Conservation (phyloP, 257 asterid species). For the Fraxinus cuspidata region DNA sequence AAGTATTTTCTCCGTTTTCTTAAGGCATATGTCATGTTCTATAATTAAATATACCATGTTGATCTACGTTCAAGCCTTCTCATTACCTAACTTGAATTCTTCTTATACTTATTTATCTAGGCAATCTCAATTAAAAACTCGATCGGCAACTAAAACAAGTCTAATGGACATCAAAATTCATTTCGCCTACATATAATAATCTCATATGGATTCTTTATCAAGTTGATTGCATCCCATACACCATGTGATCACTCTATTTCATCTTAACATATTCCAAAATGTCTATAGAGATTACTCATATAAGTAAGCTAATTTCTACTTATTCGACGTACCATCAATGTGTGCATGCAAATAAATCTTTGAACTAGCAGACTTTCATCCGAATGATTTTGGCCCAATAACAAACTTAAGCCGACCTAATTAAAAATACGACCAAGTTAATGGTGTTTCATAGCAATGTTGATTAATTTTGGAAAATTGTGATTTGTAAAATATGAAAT, state of each 20-base stretch:
- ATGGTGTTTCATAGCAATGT: too few relatives aligned
- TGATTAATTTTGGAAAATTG: background rate
- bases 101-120: too few relatives aligned
- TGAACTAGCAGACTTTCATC: too few relatives aligned
- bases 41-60: background rate
- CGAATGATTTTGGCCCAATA: too few relatives aligned
- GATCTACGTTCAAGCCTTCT: background rate
- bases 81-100: background rate
- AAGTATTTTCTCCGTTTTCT: background rate
- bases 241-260: background rate
- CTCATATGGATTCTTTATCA: background rate
- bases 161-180: background rate
- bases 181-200: background rate
- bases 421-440: too few relatives aligned
- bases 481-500: background rate
- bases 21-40: background rate
- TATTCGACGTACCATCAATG: background rate
- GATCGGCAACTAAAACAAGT: background rate
- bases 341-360: background rate
- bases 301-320: too few relatives aligned
- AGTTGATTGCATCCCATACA: background rate
- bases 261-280: background rate
- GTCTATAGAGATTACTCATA: too few relatives aligned
- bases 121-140: background rate
- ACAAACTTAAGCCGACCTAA: too few relatives aligned